Percentiles rank a stretch among this genome's conserved stretches.
phyloP scores from a whole-genome alignment of 306 rosid species.

The Acacia confusa region DNA sequence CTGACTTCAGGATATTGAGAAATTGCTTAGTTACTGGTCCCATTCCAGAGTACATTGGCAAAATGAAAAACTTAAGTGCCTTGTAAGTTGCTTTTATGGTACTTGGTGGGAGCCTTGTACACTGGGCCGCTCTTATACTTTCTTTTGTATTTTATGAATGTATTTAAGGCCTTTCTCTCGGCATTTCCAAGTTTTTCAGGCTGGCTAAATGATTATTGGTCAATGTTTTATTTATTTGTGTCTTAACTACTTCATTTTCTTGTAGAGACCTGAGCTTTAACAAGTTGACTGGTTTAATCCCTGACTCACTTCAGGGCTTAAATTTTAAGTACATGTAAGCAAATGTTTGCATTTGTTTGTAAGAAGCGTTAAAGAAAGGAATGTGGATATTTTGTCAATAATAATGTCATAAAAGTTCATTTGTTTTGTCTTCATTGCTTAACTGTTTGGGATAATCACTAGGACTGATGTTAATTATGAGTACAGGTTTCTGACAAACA shows the following conservation, averaged over 20 bases:
- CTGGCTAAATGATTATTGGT: too few relatives aligned
- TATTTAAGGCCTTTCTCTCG: neutral
- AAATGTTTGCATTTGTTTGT: neutral
- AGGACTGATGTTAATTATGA: neutral
- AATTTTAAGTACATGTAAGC: slow-evolving; percentile 51
- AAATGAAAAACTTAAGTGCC: neutral
- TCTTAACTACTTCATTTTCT: neutral
- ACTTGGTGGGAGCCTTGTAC: too few relatives aligned
- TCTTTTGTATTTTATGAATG: neutral
- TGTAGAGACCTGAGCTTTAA: slow-evolving; percentile 85
- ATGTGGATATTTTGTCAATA: neutral
- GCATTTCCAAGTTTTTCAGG: neutral
- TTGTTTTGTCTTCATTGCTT: neutral
- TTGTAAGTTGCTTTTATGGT: slow-evolving; percentile 48
- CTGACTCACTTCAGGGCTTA: slow-evolving; percentile 32
- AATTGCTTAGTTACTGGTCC: slow-evolving; percentile 58
- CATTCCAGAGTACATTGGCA: slow-evolving; percentile 42
- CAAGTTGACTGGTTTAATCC: slow-evolving; percentile 63
- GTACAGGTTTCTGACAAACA: slow-evolving; percentile 77
- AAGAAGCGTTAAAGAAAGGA: neutral
- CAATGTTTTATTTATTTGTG: neutral
- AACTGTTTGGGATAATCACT: neutral
- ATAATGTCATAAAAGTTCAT: neutral
- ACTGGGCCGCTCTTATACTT: too few relatives aligned
- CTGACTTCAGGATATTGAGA: slow-evolving; percentile 55